Evolutionary conservation across 306 rosid species (phyloP), one percentile per base, ranked within the genome.

Genomic region (Potentilla sterilis): DNA sequence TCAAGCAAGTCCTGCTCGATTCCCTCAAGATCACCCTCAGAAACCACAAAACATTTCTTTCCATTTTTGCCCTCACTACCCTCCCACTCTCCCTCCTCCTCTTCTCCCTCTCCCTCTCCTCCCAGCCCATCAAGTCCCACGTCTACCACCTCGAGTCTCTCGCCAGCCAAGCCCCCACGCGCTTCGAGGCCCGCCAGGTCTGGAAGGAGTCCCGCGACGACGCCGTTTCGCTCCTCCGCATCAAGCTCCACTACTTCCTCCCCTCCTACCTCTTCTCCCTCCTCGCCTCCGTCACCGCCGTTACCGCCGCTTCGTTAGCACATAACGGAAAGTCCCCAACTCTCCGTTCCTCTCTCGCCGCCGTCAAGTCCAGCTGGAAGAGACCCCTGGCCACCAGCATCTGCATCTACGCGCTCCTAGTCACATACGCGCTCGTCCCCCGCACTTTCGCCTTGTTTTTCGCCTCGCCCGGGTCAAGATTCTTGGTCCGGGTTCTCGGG

Each of bases 111-210:
- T 84, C 89, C 63, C 77, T 87, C 82, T 61, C 62, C 75, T 79
- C 92, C 59, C 86, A 78, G 32, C 70, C 82, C 12, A 81, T 82
- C 69, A 78, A 83, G 38, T 74, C 84, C 55, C 83, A 83, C 80
- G 83, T 93, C 86, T 75, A 58, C 84, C 83, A 77, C 47, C 97
- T 93, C 22, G 97, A 93, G 22, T 79, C 87, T 76, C 78, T 93
- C 70, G 92, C 96, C 18, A 79, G 70, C 76, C 83, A 46, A 61
- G 82, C 92, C 70, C 75, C 87, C 28, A 91, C 92, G 28, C 91
- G 88, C 67, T 81, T 91, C 82, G 96, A 93, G 74, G 90, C 91
- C 3, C 94, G 98, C 7, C 96, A 93, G 44, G 88, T 93, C 44
- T 87, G 83, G 90, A 28, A 21, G 16, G 91, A 93, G 38, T 88